Base-by-base conservation (phyloP, 768 basidiomycete species). In the Amanita exitialis region DNA sequence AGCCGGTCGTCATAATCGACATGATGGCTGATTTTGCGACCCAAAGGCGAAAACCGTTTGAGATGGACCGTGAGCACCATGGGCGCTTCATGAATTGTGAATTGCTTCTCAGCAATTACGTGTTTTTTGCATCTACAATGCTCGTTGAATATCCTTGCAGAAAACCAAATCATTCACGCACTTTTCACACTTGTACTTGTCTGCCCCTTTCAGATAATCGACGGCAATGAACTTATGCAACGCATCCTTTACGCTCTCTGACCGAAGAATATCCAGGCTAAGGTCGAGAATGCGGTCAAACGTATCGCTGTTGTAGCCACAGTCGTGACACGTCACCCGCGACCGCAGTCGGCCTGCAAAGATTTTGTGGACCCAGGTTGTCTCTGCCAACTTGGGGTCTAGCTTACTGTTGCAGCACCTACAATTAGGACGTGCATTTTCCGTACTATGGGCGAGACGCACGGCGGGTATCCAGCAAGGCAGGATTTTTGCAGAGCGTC, bases 101-200 rank as follows among this genome's bases (percentile, higher is more conserved):
- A 95, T 34, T 77, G 76, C 68, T 99, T 99, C 59, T 88, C 83
- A 2, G 96, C 96, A 50, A 79, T 77, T 49, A 97, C 93, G 45
- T 83, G 78, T 62, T 83, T 87, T 65, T 95, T 94, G 74, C 96
- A 99, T 61, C 94, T 96, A 57, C 3, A 32, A 44, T 9, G 25
- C 13, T 9, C n/a, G 15, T 16, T 18, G 12, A 25, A 25, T 9
- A 16, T 37, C 16, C 13, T 12, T 32, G 12, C 35, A 35, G 3
- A 30, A n/a, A 4, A 13, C 4, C 3, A 8, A 25, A 25, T 4
- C 15, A 28, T 34, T 28, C 34, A 75, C 88, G 59, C 62, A 96
- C 92, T 91, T 97, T 69, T 99, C 96, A 66, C 96, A 99, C 64
- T 94, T 91, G 67, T 99, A 99, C 69, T 94, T 94, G 73, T 99